Base-by-base conservation (phyloP, 257 asterid genomes). In the Solanum chilense region DNA sequence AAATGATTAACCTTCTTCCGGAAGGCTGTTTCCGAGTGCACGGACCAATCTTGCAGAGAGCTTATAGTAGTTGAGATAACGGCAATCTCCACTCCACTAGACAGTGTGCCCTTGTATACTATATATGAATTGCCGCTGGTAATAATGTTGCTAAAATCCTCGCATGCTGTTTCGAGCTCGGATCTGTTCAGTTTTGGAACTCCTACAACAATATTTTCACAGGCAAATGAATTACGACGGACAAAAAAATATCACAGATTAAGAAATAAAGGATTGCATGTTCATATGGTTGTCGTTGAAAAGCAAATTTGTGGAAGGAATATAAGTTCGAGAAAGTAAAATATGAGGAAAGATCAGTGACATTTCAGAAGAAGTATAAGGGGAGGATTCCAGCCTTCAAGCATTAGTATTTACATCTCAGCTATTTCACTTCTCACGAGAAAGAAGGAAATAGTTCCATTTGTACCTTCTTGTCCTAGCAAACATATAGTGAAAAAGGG, bases 81-180 rank as follows among this genome's bases (percentile, higher is more conserved):
- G 18, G 96, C 95, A 82, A 97, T 97, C 92, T 97, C 99, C n/a
- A 95, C 98, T 69, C 99, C 98, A 45, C 95, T 96, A 2, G 98
- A 95, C 44, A 97, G 91, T 83, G 98, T 97, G 89, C 99, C 99
- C 90, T 97, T 97, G 87, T 96, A 93, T 44, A 94, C 73, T 5
- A 92, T 95, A 42, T 91, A 88, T 52, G 91, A 89, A 31, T 97
- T 95, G 11, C 80, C 62, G 0, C 88, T 78, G 7, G 31, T 31
- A 9, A 96, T 89, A 82, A 97, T 97, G 88, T 97, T 97, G 93
- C 99, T 96, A 94, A 95, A 97, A 87, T 97, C 98, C 90, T 97
- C 99, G 13, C 99, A 96, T 11, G 99, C 99, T 27, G 94, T 92
- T 89, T 95, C 99, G 5, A 97, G 93, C 91, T 97, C 99, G 1